These are phyloP conservation scores for Platismatia glauca DNA, from an alignment of 495 filamentous ascomycete species.

Conservation along the genomic window DNA sequence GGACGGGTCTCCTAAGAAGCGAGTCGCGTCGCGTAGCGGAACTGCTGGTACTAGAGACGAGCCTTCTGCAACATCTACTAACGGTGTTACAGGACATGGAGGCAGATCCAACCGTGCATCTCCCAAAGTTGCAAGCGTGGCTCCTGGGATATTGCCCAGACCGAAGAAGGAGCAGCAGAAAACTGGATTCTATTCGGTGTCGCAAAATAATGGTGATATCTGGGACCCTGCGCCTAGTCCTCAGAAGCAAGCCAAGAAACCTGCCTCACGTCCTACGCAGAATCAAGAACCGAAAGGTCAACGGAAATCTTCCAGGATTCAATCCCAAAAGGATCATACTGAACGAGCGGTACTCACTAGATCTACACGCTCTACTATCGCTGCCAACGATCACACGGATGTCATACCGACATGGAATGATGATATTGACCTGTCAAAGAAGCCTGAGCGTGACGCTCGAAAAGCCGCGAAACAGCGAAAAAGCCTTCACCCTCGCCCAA, in stretches of 20 bases:
- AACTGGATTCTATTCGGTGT: background rate
- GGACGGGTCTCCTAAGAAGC: background rate
- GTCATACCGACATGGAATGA: conserved; percentile 1
- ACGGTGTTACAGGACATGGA: background rate
- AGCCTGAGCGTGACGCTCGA: background rate
- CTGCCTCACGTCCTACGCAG: background rate
- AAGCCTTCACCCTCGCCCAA: no score
- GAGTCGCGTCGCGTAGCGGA: background rate
- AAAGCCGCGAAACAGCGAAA: background rate
- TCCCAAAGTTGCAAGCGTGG: background rate
- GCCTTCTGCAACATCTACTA: background rate
- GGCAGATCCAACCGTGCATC: background rate
- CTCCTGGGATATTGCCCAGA: background rate
- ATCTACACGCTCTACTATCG: background rate
- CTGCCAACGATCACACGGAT: background rate
- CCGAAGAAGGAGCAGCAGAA: background rate
- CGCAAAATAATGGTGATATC: background rate
- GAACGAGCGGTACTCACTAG: background rate
- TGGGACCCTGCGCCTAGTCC: background rate
- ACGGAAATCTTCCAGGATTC: background rate
- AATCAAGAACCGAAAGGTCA: background rate
- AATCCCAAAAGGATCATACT: background rate
- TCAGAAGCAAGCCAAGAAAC: background rate
- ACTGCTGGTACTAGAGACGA: background rate
- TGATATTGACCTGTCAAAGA: background rate